Evolutionary conservation across 345 rosid species (phyloP).

Genomic region (Raphanus raphanistrum): DNA sequence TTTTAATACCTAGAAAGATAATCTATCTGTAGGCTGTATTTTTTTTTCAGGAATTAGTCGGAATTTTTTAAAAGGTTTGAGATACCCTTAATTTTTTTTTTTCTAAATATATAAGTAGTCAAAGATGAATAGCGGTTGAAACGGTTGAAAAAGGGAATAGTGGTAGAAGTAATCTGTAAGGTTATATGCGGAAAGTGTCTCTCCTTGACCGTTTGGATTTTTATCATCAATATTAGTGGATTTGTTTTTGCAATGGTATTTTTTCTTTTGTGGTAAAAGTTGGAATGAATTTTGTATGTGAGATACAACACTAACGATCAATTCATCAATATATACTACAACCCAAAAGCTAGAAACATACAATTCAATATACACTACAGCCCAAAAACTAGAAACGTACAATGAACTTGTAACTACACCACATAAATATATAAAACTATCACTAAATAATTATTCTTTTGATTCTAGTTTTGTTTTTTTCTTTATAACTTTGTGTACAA

Average conservation of each 20-base stretch:
- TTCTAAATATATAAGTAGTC: not conserved
- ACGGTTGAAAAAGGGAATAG: not conserved
- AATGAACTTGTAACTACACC: not conserved
- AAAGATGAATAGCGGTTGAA: not conserved
- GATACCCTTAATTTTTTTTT: no score
- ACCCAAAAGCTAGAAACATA: not conserved
- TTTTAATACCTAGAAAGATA: no score
- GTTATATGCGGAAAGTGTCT: not conserved
- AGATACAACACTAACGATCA: not conserved
- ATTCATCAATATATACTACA: not conserved
- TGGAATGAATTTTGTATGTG: not conserved
- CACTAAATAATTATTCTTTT: not conserved
- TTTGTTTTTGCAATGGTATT: not conserved
- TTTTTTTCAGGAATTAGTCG: no score
- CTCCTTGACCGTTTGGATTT: not conserved
- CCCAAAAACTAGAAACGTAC: not conserved
- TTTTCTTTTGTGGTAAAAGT: no score
- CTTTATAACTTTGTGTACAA: not conserved
- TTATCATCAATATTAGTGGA: not conserved
- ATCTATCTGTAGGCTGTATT: no score
- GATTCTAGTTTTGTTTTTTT: not conserved
- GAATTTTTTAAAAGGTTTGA: no score
- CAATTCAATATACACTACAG: not conserved
- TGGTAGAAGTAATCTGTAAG: not conserved
- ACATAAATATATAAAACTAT: not conserved